Evolutionary conservation across 176 grass and related monocot genomes (phyloP).

Genomic region (Elymus sibiricus): DNA sequence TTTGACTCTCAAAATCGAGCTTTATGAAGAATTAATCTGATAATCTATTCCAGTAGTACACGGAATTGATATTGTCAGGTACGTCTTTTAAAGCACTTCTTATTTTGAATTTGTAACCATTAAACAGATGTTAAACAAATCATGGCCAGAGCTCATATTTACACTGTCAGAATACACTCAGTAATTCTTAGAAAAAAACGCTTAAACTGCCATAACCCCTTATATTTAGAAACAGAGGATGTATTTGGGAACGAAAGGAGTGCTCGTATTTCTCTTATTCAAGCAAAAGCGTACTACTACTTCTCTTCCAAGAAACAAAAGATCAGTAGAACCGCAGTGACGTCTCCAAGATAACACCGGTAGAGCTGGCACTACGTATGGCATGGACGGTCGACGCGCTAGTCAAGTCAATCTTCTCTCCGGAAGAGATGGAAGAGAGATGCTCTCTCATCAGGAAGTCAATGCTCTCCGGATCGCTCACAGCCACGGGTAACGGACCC

Average conservation of each 20-base stretch:
- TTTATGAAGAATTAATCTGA: neutral
- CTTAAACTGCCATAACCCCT: no score
- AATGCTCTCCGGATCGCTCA: neutral
- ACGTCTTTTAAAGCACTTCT: neutral
- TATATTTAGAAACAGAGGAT: no score
- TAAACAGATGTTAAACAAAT: neutral
- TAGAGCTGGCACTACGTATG: neutral
- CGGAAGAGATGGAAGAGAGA: neutral
- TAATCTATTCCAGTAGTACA: no score
- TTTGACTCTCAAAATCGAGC: neutral
- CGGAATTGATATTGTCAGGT: no score
- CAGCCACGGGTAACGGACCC: neutral
- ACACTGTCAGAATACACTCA: neutral
- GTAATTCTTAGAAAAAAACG: neutral
- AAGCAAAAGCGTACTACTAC: neutral
- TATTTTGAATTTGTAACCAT: neutral
- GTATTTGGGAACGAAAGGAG: neutral
- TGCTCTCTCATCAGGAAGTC: neutral
- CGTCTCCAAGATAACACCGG: neutral
- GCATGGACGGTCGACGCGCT: neutral
- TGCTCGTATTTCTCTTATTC: neutral
- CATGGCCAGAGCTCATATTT: neutral
- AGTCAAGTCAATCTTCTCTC: constrained; percentile 4
- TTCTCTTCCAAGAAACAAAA: neutral
- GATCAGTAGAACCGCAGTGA: neutral